A percentile compares a stretch with the other conserved stretches of the same genome.
Conservation (phyloP, 352 stramenopile genomes). For the Blastocystis sp. region DNA sequence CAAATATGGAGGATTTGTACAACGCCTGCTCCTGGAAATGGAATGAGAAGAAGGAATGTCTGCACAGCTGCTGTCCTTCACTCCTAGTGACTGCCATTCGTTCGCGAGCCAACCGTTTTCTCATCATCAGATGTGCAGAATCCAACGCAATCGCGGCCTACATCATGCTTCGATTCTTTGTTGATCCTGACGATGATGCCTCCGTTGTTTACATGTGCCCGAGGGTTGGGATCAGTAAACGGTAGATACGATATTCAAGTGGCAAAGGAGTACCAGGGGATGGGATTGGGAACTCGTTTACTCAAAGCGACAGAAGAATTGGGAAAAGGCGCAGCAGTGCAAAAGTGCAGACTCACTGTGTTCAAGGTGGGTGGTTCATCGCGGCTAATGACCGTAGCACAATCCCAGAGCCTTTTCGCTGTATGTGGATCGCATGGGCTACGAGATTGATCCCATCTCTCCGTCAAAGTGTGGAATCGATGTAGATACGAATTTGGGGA, state of each 20-base stretch:
- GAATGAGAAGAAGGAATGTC: slow-evolving; percentile 60
- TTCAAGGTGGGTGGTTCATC: slow-evolving; percentile 23
- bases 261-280: slow-evolving; percentile 6
- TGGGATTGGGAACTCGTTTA: slow-evolving; percentile 12
- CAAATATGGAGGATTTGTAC: slow-evolving; percentile 53
- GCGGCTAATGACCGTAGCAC: slow-evolving; percentile 4
- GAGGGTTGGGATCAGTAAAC: neutral
- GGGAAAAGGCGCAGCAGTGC: neutral
- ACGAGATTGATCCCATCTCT: slow-evolving; percentile 61
- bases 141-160: slow-evolving; percentile 29
- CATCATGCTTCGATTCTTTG: slow-evolving; percentile 7
- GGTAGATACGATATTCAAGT: slow-evolving; percentile 47
- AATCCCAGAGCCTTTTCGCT: slow-evolving; percentile 16
- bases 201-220: slow-evolving; percentile 43
- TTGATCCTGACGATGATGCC: slow-evolving; percentile 31
- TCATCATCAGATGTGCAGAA: neutral
- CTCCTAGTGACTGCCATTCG: slow-evolving; percentile 40
- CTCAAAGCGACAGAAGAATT: slow-evolving; percentile 11
- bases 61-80: neutral
- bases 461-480: slow-evolving; percentile 10
- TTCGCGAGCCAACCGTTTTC: neutral
- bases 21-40: slow-evolving; percentile 50
- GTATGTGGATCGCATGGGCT: neutral
- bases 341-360: slow-evolving; percentile 57
- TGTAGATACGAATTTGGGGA: neutral